These are phyloP conservation scores for Earliella scabrosa DNA, from an alignment of 1,284 basidiomycete genomes.

Conservation along the genomic window DNA sequence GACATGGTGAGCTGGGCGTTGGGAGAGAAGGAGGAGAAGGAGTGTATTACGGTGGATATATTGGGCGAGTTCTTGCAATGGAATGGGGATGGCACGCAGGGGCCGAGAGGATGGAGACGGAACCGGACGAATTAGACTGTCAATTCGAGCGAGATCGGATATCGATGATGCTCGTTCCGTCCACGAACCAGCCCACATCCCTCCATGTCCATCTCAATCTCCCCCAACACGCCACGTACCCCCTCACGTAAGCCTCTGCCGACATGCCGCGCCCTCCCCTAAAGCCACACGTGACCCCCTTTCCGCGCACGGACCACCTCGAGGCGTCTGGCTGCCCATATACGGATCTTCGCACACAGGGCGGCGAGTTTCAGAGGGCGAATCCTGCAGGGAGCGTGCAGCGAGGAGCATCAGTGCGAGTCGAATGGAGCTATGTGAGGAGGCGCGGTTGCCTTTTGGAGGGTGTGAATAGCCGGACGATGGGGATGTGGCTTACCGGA, in stretches of 20 bases:
- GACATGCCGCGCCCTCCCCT: slow-evolving; percentile 12
- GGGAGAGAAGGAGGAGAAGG: background rate
- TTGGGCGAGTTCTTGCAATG: background rate
- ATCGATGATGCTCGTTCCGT: slow-evolving; percentile 25
- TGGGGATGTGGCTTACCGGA: no score
- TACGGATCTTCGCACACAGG: no score
- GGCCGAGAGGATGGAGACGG: slow-evolving; percentile 16
- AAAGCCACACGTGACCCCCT: slow-evolving; percentile 1
- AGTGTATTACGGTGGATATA: slow-evolving; percentile 11
- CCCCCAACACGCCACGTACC: slow-evolving; percentile 14
- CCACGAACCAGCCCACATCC: slow-evolving; percentile 15
- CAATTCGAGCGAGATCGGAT: slow-evolving; percentile 19
- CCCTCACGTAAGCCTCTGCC: slow-evolving; percentile 17
- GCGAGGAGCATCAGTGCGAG: no score
- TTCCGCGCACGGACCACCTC: slow-evolving; percentile 12
- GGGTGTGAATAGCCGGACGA: no score
- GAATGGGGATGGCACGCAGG: slow-evolving; percentile 1
- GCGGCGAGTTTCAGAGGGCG: no score
- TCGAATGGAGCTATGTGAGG: no score
- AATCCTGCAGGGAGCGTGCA: no score
- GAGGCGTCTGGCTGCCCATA: no score
- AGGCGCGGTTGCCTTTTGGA: no score
- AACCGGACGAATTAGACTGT: slow-evolving; percentile 20
- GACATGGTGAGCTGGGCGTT: slow-evolving; percentile 4
- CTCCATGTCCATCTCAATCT: slow-evolving; percentile 8